Percentiles rank a stretch among this genome's conserved stretches.
Conservation (phyloP, 2,329 filamentous ascomycete species). For the Cladosporium sp. region DNA sequence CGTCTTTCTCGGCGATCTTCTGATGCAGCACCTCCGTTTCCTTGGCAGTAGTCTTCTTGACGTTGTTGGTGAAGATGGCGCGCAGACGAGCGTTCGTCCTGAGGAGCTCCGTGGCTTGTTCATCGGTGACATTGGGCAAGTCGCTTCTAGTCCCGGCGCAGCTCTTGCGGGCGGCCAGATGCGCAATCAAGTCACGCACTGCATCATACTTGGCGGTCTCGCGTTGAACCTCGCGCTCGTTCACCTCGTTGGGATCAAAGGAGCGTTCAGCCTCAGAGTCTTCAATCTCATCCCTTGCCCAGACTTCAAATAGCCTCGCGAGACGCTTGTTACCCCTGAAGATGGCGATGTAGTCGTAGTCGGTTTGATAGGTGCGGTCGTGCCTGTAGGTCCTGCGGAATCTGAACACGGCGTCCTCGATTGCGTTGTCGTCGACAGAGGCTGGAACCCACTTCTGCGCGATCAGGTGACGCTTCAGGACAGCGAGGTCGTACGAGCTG, state of each 20-base stretch:
- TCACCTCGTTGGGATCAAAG: no score
- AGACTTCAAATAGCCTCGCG: not conserved
- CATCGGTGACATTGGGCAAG: no score
- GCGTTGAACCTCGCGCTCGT: no score
- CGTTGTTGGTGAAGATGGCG: constrained; percentile 59
- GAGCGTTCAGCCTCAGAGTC: no score
- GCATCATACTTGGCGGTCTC: constrained; percentile 2
- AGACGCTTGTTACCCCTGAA: not conserved
- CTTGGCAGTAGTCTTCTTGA: constrained; percentile 50
- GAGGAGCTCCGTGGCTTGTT: constrained; percentile 54
- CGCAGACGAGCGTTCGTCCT: constrained; percentile 53
- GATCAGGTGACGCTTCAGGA: not conserved
- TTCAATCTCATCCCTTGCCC: no score
- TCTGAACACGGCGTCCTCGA: not conserved
- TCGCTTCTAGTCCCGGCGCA: no score
- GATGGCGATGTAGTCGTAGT: not conserved
- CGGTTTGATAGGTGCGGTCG: not conserved
- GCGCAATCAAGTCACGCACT: not conserved
- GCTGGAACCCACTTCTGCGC: not conserved
- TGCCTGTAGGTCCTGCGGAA: not conserved
- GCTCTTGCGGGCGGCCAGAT: not conserved
- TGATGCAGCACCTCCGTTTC: constrained; percentile 42
- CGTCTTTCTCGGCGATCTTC: no score
- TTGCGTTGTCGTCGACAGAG: not conserved
- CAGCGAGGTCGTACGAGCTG: not conserved